Percentiles rank a stretch among this genome's conserved stretches.
These are phyloP conservation scores for Pleurostoma richardsiae DNA, from an alignment of 2,329 filamentous ascomycete species.

Conservation along the genomic window DNA sequence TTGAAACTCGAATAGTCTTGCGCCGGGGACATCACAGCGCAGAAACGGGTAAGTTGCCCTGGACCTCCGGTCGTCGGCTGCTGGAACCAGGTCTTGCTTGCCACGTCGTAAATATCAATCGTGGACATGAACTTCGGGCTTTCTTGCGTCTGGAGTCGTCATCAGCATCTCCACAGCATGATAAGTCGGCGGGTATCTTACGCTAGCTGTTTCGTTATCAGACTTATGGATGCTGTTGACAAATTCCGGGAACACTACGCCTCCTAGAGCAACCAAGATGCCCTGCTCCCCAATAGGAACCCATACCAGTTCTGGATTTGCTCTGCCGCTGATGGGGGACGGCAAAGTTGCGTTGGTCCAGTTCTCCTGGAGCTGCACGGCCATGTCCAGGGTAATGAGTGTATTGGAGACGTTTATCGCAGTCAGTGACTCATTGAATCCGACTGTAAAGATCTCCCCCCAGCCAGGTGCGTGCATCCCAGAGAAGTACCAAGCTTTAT, in stretches of 20 bases:
- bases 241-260: constrained; percentile 60
- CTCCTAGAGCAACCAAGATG: constrained; percentile 72
- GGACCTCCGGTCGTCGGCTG: constrained; percentile 60
- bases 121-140: constrained; percentile 67
- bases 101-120: constrained; percentile 76
- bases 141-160: constrained; percentile 41
- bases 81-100: constrained; percentile 59
- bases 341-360: constrained; percentile 57
- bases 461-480: constrained; percentile 49
- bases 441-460: constrained; percentile 40
- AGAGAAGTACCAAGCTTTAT: constrained; percentile 67
- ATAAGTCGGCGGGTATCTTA: constrained; percentile 17
- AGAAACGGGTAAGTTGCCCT: constrained; percentile 57
- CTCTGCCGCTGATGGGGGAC: constrained; percentile 43
- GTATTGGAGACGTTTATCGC: constrained; percentile 45
- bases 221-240: constrained; percentile 18
- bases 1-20: constrained; percentile 71
- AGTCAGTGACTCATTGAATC: constrained; percentile 24
- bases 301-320: constrained; percentile 64
- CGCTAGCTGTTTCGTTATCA: constrained; percentile 28
- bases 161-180: constrained; percentile 12
- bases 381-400: constrained; percentile 59
- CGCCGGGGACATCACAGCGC: constrained; percentile 68
- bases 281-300: constrained; percentile 73
- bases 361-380: constrained; percentile 35